Evolutionary conservation across 2,329 filamentous ascomycete species (phyloP).

Genomic region (Aspergillus sp.): DNA sequence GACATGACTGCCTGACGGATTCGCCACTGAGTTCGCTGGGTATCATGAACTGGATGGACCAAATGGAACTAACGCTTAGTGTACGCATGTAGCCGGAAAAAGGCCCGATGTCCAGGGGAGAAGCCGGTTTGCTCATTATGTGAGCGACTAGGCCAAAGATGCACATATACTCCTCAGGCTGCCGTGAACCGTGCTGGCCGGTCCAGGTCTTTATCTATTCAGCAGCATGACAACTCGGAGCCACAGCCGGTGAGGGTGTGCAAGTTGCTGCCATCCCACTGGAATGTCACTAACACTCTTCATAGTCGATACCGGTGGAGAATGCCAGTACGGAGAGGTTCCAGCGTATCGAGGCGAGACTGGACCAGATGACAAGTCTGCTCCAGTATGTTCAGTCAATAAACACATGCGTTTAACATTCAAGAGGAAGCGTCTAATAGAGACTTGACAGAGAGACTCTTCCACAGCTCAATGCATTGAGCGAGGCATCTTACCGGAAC

Average conservation of each 20-base stretch:
- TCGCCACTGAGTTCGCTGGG: background rate
- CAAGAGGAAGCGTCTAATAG: background rate
- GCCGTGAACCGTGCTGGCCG: background rate
- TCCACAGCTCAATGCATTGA: slow-evolving; percentile 3
- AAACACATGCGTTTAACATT: background rate
- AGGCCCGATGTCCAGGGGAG: slow-evolving; percentile 27
- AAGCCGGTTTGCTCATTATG: slow-evolving; percentile 25
- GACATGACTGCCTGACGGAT: background rate
- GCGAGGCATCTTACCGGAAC: background rate
- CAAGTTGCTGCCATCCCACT: too few relatives aligned
- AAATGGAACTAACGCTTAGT: background rate
- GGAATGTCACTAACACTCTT: background rate
- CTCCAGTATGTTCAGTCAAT: slow-evolving; percentile 14
- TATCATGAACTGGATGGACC: background rate
- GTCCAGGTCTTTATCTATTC: background rate
- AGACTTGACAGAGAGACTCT: slow-evolving; percentile 9
- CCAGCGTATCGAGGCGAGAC: slow-evolving; percentile 19
- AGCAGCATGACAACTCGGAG: background rate
- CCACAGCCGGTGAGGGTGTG: slow-evolving; percentile 1
- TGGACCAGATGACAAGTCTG: slow-evolving; percentile 19
- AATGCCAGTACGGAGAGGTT: slow-evolving; percentile 10
- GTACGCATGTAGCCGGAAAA: slow-evolving; percentile 19
- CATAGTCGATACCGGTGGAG: background rate
- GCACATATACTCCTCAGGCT: slow-evolving; percentile 17
- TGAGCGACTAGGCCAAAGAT: slow-evolving; percentile 20